Evolutionary conservation across 73 alveolate species (phyloP).

Genomic region (Paramecium pentaurelia): DNA sequence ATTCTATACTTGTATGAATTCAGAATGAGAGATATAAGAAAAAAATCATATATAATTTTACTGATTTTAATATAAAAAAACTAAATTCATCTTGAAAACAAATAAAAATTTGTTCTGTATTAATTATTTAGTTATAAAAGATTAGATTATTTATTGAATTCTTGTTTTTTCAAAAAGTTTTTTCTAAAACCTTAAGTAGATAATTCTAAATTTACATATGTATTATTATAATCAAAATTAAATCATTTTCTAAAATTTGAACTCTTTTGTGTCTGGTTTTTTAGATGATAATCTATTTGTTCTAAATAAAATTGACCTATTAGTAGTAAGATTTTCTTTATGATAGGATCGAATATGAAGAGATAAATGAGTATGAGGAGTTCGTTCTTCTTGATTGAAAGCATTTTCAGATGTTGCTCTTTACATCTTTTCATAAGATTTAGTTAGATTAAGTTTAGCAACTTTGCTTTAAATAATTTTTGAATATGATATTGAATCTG

Average conservation of each 20-base stretch:
- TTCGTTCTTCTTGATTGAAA: background rate
- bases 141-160: background rate
- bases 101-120: background rate
- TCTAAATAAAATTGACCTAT: background rate
- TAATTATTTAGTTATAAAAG: no score
- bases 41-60: background rate
- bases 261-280: background rate
- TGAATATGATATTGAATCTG: background rate
- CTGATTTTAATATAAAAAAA: background rate
- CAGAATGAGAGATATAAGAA: background rate
- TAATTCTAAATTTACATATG: background rate
- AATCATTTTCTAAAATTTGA: background rate
- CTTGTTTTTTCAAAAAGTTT: background rate
- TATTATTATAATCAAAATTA: background rate
- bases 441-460: background rate
- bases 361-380: background rate
- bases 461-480: background rate
- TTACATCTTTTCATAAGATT: background rate
- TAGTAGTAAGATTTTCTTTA: background rate
- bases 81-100: background rate
- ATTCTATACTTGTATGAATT: background rate
- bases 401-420: background rate
- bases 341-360: background rate
- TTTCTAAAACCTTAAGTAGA: background rate
- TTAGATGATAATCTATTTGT: background rate